Conservation (phyloP, 164 flowering plant genomes). For the Taxillus chinensis region DNA sequence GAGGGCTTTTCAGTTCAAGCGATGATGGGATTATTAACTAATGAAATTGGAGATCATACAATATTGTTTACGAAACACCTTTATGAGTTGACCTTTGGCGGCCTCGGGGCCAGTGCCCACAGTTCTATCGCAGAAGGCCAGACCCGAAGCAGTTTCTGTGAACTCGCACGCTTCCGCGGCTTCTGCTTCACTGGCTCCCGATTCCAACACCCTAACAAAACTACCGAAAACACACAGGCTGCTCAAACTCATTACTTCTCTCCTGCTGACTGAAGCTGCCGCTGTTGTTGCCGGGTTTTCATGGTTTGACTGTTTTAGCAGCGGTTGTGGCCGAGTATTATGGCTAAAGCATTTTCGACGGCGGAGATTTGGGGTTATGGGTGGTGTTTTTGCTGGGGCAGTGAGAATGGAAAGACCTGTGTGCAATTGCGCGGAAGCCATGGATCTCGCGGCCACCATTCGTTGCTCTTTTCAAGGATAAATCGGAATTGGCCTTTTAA, state of each 20-base stretch:
- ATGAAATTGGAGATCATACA: too few species aligned
- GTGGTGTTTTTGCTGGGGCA: background rate
- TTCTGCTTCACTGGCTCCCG: background rate
- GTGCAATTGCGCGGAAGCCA: background rate
- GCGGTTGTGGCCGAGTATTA: background rate
- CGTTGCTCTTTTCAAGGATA: too few species aligned
- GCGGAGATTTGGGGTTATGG: background rate
- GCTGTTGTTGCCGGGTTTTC: background rate
- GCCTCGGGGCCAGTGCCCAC: constrained; percentile 68
- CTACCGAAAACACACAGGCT: background rate
- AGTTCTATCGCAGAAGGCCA: constrained; percentile 60
- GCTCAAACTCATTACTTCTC: background rate
- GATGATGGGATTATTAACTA: too few species aligned
- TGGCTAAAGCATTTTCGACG: background rate
- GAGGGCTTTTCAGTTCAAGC: too few species aligned
- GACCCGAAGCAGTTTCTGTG: constrained; percentile 60
- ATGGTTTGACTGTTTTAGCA: background rate
- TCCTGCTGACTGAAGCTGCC: background rate
- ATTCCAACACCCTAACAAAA: background rate
- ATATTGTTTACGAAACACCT: constrained; percentile 26
- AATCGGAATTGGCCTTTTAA: too few species aligned
- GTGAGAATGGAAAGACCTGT: background rate
- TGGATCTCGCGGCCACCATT: too few species aligned
- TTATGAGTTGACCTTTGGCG: constrained; percentile 67
- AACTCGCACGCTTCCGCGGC: constrained; percentile 32